phyloP scores from a whole-genome alignment of 805 yeast species.

The Wickerhamomyces canadensis region DNA sequence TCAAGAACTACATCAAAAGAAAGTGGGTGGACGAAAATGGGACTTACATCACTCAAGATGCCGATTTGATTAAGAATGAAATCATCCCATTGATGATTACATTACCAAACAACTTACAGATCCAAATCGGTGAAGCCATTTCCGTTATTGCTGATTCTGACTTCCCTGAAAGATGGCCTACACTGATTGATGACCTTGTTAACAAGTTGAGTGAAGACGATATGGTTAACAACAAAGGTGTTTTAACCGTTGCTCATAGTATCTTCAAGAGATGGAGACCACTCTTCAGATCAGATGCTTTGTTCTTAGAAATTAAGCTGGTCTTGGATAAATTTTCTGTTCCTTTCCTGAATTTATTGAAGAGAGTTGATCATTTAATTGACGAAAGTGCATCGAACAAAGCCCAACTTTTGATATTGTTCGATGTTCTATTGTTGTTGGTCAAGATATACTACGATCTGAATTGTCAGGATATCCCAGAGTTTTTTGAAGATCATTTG shows the following conservation, averaged over 20 bases:
- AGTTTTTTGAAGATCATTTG: conserved; percentile 91
- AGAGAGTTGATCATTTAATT: conserved; percentile 62
- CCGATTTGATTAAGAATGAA: conserved; percentile 62
- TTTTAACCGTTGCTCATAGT: conserved; percentile 87
- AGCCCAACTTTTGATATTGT: conserved; percentile 46
- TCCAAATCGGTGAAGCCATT: conserved; percentile 94
- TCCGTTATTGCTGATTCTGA: conserved; percentile 93
- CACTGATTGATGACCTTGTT: conserved; percentile 69
- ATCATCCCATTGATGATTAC: conserved; percentile 83
- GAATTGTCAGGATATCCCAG: conserved; percentile 97
- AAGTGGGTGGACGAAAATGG: conserved; percentile 93
- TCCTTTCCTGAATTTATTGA: conserved; percentile 71
- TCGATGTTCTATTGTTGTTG: conserved; percentile 67
- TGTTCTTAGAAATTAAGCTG: conserved; percentile 79
- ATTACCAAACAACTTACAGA: conserved; percentile 72
- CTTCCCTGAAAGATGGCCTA: conserved; percentile 88
- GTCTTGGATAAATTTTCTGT: conserved; percentile 78
- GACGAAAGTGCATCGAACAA: conserved; percentile 39
- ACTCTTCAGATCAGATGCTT: conserved; percentile 81
- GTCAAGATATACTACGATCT: conserved; percentile 85
- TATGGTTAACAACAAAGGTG: conserved; percentile 74
- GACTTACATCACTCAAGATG: conserved; percentile 65
- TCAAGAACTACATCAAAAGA: conserved; percentile 80
- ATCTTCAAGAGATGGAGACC: conserved; percentile 98
- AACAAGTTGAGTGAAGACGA: conserved; percentile 58